These are phyloP conservation scores for Parachlorella kessleri DNA, from an alignment of 139 green algal genomes.

Conservation along the genomic window DNA sequence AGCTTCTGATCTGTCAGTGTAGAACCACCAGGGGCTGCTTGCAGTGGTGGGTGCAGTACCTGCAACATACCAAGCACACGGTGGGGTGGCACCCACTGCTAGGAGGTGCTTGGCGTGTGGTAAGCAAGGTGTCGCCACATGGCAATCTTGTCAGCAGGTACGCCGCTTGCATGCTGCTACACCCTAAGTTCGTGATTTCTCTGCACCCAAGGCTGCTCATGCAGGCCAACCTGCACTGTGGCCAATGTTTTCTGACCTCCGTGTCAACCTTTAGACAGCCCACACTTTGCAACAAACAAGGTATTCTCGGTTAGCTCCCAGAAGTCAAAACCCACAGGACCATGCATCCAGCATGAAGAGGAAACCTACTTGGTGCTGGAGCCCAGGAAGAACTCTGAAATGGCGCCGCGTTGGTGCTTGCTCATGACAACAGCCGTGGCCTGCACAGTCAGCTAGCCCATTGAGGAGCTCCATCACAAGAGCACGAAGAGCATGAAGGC, in stretches of 20 bases:
- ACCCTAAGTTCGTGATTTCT: too few relatives aligned
- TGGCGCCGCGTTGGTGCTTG: constrained; percentile 57
- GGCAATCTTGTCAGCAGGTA: background rate
- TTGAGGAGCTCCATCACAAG: too few relatives aligned
- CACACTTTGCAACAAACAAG: background rate
- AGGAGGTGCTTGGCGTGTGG: background rate
- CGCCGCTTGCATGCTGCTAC: background rate
- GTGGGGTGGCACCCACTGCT: background rate
- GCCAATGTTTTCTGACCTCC: background rate
- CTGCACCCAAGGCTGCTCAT: background rate
- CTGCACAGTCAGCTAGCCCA: too few relatives aligned
- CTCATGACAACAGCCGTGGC: constrained; percentile 56
- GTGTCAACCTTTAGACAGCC: background rate
- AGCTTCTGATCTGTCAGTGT: too few relatives aligned
- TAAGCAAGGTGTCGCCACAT: background rate
- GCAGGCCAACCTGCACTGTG: background rate
- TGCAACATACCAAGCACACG: constrained; percentile 23
- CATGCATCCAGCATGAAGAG: too few relatives aligned
- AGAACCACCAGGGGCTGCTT: constrained; percentile 59
- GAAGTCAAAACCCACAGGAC: too few relatives aligned
- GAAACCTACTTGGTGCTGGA: constrained; percentile 12
- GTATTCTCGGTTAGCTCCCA: too few relatives aligned
- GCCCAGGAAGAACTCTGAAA: constrained; percentile 67
- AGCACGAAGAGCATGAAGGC: too few relatives aligned
- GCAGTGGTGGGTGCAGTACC: constrained; percentile 65